Evolutionary conservation across 768 basidiomycete species (phyloP).

Genomic region (Lyophyllum atratum): DNA sequence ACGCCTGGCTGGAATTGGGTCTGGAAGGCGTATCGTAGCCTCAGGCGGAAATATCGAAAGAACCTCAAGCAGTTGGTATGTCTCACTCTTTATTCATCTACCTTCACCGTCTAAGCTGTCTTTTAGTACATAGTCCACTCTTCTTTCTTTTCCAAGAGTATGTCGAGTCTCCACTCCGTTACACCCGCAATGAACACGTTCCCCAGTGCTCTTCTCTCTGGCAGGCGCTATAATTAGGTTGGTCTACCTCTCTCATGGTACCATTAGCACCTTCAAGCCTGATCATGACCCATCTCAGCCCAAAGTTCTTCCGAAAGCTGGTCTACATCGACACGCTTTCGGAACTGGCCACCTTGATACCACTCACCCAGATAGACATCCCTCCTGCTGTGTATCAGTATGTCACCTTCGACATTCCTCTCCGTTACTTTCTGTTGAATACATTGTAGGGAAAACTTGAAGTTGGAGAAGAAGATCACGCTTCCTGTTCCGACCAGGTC

Average conservation of each 20-base stretch:
- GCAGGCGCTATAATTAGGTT: conserved; percentile 88
- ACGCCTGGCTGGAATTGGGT: conserved; percentile 88
- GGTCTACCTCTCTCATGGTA: conserved; percentile 1
- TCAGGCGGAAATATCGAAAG: conserved; percentile 84
- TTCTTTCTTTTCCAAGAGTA: conserved; percentile 87
- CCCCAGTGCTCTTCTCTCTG: conserved; percentile 81
- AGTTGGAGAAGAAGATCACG: conserved; percentile 67
- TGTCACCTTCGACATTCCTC: conserved; percentile 26
- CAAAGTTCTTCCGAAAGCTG: conserved; percentile 89
- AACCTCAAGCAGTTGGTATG: conserved; percentile 81
- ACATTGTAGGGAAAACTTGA: conserved; percentile 69
- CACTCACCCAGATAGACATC: conserved; percentile 86
- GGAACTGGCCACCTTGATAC: conserved; percentile 73
- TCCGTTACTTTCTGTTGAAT: neutral
- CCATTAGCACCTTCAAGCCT: neutral
- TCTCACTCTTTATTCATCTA: conserved; percentile 1
- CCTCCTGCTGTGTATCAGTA: conserved; percentile 83
- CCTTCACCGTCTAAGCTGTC: neutral
- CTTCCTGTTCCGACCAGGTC: conserved; percentile 65
- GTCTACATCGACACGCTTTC: conserved; percentile 76
- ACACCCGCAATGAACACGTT: conserved; percentile 8
- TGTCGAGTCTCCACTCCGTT: conserved; percentile 21
- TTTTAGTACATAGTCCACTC: conserved; percentile 82
- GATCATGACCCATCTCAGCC: conserved; percentile 43
- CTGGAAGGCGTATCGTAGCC: conserved; percentile 85